Conservation (phyloP, 2,329 filamentous ascomycete species). For the Aspergillus sp. region DNA sequence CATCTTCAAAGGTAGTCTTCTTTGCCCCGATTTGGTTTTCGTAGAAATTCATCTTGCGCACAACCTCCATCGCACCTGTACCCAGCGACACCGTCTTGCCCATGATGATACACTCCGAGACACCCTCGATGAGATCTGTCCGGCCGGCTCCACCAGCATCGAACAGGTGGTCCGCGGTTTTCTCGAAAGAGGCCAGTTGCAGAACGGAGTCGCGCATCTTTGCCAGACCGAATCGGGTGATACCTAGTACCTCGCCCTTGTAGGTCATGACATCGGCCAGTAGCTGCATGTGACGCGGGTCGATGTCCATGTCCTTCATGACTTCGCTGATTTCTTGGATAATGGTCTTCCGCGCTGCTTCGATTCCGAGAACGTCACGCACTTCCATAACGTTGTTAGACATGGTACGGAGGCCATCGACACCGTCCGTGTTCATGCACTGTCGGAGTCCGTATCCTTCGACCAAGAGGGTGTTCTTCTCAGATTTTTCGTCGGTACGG, state of each 20-base stretch:
- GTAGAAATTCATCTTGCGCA: slow-evolving; percentile 70
- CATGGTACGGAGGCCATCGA: slow-evolving; percentile 71
- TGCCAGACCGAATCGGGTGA: slow-evolving; percentile 90
- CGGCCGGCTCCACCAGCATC: slow-evolving; percentile 92
- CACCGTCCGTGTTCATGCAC: slow-evolving; percentile 92
- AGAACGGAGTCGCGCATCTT: slow-evolving; percentile 96
- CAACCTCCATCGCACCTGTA: slow-evolving; percentile 88
- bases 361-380: slow-evolving; percentile 84
- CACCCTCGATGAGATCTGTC: slow-evolving; percentile 86
- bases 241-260: slow-evolving; percentile 94
- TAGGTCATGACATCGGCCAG: slow-evolving; percentile 98
- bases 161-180: slow-evolving; percentile 96
- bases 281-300: slow-evolving; percentile 96
- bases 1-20: slow-evolving; percentile 68
- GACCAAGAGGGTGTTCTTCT: slow-evolving; percentile 74
- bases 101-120: slow-evolving; percentile 97
- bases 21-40: slow-evolving; percentile 59
- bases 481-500: slow-evolving; percentile 70
- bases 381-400: slow-evolving; percentile 92
- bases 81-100: slow-evolving; percentile 90
- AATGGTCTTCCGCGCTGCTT: slow-evolving; percentile 87
- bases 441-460: slow-evolving; percentile 88
- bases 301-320: slow-evolving; percentile 93
- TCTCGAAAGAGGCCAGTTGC: slow-evolving; percentile 94
- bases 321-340: slow-evolving; percentile 83